A percentile compares a stretch with the other conserved stretches of the same genome.
Conservation (phyloP, 2,329 filamentous ascomycete genomes). For the Hysterium pulicare region DNA sequence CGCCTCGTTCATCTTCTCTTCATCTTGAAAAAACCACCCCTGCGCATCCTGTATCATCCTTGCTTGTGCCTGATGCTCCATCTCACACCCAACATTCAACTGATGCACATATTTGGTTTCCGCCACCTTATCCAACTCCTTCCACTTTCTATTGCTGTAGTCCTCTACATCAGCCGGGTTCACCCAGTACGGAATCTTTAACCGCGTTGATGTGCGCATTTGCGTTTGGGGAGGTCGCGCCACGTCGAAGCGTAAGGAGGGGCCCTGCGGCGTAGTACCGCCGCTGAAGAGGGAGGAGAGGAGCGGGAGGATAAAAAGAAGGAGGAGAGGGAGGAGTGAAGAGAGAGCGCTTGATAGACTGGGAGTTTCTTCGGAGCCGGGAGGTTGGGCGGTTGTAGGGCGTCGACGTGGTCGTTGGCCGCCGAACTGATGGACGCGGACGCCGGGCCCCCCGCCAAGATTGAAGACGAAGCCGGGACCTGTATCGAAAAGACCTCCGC, state of each 20-base stretch:
- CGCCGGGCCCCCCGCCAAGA: conserved; percentile 83
- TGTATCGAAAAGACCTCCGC: conserved; percentile 62
- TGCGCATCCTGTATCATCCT: conserved; percentile 72
- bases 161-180: conserved; percentile 73
- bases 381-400: conserved; percentile 57
- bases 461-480: conserved; percentile 94
- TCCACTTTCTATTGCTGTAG: conserved; percentile 66
- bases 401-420: conserved; percentile 72
- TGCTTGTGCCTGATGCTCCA: conserved; percentile 64
- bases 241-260: conserved; percentile 72
- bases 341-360: conserved; percentile 55
- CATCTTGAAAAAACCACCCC: conserved; percentile 83
- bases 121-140: conserved; percentile 71
- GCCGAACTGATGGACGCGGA: conserved; percentile 94
- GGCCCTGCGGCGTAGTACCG: conserved; percentile 54
- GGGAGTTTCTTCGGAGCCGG: conserved; percentile 50
- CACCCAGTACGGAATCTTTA: conserved; percentile 80
- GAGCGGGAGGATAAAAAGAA: conserved; percentile 77
- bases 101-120: conserved; percentile 69
- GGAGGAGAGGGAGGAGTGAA: conserved; percentile 79
- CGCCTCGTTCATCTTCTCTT: conserved; percentile 73
- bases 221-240: conserved; percentile 69
- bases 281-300: conserved; percentile 72
- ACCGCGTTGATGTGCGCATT: conserved; percentile 65
- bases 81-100: conserved; percentile 69